Evolutionary conservation across 129 eudicot genomes (phyloP).

Genomic region (Silybum marianum): DNA sequence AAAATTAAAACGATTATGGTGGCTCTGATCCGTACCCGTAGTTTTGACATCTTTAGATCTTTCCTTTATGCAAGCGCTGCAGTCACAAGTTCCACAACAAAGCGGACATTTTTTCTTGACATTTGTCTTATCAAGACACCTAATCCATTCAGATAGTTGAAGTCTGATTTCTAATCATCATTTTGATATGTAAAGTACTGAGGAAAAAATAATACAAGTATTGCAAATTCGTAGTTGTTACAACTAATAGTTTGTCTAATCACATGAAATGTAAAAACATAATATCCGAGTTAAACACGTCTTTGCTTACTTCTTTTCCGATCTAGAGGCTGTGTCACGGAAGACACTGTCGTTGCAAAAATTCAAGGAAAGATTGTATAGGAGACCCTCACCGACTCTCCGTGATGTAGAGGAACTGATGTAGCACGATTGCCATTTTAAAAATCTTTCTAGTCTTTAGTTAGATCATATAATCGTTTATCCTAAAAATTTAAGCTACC

Average conservation of each 20-base stretch:
- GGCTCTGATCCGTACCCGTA: constrained; percentile 52
- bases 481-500: not conserved
- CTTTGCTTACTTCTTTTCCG: not conserved
- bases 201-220: not conserved
- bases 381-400: not conserved
- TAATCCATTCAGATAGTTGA: constrained; percentile 32
- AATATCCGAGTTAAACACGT: not conserved
- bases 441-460: not conserved
- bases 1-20: not conserved
- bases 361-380: not conserved
- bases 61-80: constrained; percentile 57
- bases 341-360: not conserved
- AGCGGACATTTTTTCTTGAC: constrained; percentile 67
- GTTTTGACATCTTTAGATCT: constrained; percentile 40
- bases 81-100: constrained; percentile 71
- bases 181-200: not conserved
- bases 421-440: not conserved
- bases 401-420: not conserved
- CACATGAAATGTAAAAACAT: not conserved
- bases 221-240: not conserved
- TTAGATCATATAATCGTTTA: not conserved
- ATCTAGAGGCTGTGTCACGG: not conserved
- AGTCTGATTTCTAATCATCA: not conserved
- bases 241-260: not conserved
- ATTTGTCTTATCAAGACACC: constrained; percentile 66